Conservation (phyloP, 2,329 filamentous ascomycete genomes). For the Arthroderma sp. region DNA sequence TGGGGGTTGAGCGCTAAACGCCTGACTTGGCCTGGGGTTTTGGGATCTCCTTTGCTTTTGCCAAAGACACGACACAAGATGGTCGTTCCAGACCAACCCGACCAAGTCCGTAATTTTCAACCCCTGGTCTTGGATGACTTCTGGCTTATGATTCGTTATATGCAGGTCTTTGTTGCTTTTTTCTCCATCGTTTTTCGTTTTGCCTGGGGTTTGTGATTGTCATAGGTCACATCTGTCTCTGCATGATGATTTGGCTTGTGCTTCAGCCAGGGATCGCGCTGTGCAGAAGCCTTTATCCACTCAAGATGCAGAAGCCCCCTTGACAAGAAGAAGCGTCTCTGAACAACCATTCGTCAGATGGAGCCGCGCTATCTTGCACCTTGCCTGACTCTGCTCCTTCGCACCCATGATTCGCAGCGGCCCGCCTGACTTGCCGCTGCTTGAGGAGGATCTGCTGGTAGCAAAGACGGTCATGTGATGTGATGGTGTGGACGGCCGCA, state of each 20-base stretch:
- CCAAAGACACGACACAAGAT: too few relatives aligned
- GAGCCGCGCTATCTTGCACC: conserved; percentile 10
- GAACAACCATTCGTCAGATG: conserved; percentile 10
- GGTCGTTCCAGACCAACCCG: neutral
- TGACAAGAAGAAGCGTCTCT: conserved; percentile 4
- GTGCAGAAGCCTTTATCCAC: conserved; percentile 5
- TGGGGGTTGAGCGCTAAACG: too few relatives aligned
- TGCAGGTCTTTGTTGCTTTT: neutral
- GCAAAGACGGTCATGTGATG: conserved; percentile 18
- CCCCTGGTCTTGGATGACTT: neutral
- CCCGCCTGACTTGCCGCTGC: conserved; percentile 12
- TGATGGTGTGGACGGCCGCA: conserved; percentile 10
- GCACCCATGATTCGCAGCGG: conserved; percentile 9
- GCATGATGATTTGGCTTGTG: conserved; percentile 2
- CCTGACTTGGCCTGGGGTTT: neutral
- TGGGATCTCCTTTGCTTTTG: neutral
- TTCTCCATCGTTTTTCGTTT: neutral
- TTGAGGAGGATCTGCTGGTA: conserved; percentile 14
- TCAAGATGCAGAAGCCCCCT: conserved; percentile 2
- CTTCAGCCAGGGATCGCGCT: conserved; percentile 6
- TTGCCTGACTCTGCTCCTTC: conserved; percentile 8
- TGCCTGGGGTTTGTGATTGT: too few relatives aligned
- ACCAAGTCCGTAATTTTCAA: neutral
- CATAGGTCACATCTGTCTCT: neutral
- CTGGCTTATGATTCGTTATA: neutral